Conservation (phyloP, 306 rosid genomes). For the Ormosia semicastrata region DNA sequence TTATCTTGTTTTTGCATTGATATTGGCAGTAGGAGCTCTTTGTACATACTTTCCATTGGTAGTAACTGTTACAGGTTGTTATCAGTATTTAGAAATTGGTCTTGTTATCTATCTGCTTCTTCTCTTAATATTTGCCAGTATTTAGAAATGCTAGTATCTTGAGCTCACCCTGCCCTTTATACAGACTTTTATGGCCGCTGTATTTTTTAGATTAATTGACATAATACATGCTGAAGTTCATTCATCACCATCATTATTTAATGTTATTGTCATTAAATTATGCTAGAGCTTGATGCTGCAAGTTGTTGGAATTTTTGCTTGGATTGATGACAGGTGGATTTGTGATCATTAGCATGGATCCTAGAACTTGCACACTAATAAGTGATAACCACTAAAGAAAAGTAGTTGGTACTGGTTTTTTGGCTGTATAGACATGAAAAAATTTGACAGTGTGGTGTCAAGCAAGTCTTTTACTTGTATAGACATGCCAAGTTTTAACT, state of each 20-base stretch:
- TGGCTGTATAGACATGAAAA: too few species aligned
- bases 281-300: neutral
- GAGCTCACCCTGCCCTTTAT: neutral
- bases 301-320: conserved; percentile 18
- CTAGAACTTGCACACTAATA: too few species aligned
- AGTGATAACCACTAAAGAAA: too few species aligned
- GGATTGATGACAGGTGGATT: neutral
- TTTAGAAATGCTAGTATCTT: neutral
- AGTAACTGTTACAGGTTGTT: neutral
- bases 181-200: neutral
- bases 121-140: too few species aligned
- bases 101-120: neutral
- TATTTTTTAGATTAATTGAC: neutral
- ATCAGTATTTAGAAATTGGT: neutral
- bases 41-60: too few species aligned
- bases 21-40: too few species aligned
- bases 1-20: too few species aligned
- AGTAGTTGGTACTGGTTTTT: neutral
- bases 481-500: too few species aligned
- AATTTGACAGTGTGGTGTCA: too few species aligned
- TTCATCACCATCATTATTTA: neutral
- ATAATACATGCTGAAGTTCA: neutral
- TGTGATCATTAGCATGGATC: too few species aligned
- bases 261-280: neutral
- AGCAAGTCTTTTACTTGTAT: too few species aligned